A percentile compares a stretch with the other conserved stretches of the same genome.
These are phyloP conservation scores for Tieghemiomyces parasiticus DNA, from an alignment of 192 early-diverging fungal species.

Conservation along the genomic window DNA sequence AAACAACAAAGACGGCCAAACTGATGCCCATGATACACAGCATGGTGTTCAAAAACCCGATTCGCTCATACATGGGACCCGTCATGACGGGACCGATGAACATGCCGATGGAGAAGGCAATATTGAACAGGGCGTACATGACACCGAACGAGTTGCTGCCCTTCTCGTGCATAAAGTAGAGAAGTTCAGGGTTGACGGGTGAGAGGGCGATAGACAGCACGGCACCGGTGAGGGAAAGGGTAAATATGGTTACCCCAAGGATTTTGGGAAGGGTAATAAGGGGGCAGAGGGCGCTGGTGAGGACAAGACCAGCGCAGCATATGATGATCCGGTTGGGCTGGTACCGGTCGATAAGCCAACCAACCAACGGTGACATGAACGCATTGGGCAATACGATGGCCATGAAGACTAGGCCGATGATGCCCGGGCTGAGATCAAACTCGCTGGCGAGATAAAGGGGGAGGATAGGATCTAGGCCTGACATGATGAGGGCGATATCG, in stretches of 20 bases:
- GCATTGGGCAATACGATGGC: constrained; percentile 54
- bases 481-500: neutral
- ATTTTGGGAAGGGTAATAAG: constrained; percentile 23
- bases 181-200: constrained; percentile 54
- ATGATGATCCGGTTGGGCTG: constrained; percentile 29
- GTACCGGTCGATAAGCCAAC: constrained; percentile 30
- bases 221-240: constrained; percentile 35
- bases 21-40: neutral
- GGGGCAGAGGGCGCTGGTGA: constrained; percentile 27
- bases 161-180: constrained; percentile 41
- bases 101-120: constrained; percentile 61
- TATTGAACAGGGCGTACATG: constrained; percentile 62
- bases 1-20: neutral
- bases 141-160: constrained; percentile 40
- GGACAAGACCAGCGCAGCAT: constrained; percentile 22
- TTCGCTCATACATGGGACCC: constrained; percentile 34
- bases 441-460: constrained; percentile 21
- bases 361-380: constrained; percentile 35
- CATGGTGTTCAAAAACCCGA: constrained; percentile 38
- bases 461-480: constrained; percentile 23
- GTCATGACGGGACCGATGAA: constrained; percentile 53
- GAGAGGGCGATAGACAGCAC: constrained; percentile 36
- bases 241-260: constrained; percentile 23
- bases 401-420: constrained; percentile 39
- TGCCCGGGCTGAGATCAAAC: constrained; percentile 15